Evolutionary conservation across 2,329 filamentous ascomycete genomes (phyloP).

Genomic region (Pyrenophora graminea): DNA sequence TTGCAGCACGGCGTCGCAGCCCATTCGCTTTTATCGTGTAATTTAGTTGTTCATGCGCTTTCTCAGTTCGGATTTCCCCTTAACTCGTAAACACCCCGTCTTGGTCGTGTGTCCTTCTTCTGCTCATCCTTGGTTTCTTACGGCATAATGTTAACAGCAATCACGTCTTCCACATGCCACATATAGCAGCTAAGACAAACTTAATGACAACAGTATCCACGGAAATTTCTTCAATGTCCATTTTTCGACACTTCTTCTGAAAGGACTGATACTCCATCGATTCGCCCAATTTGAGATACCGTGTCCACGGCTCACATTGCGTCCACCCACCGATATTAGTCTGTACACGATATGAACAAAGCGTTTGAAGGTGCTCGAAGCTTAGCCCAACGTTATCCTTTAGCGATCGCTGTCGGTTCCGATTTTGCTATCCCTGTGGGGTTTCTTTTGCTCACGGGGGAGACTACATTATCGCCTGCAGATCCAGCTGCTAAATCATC

Average conservation of each 20-base stretch:
- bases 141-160: constrained; percentile 6
- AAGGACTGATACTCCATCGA: background rate
- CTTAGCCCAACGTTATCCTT: constrained; percentile 28
- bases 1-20: constrained; percentile 35
- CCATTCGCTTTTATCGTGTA: constrained; percentile 17
- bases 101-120: constrained; percentile 1
- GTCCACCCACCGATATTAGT: constrained; percentile 7
- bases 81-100: constrained; percentile 10
- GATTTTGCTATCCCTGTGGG: constrained; percentile 26
- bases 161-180: constrained; percentile 10
- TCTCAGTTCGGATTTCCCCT: constrained; percentile 4
- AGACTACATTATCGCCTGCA: constrained; percentile 8
- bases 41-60: constrained; percentile 19
- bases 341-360: constrained; percentile 24
- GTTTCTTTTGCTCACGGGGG: constrained; percentile 25
- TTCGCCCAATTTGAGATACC: constrained; percentile 1
- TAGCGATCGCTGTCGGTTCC: constrained; percentile 24
- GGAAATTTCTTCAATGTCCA: background rate
- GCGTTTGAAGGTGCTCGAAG: constrained; percentile 25
- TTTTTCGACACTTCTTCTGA: background rate
- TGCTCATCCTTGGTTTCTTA: constrained; percentile 7
- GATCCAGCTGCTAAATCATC: constrained; percentile 1
- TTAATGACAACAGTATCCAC: constrained; percentile 33
- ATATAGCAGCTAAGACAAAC: constrained; percentile 22
- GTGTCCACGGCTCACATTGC: constrained; percentile 6